Conservation (phyloP, 352 stramenopile species). For the Pythium brachiatum region DNA sequence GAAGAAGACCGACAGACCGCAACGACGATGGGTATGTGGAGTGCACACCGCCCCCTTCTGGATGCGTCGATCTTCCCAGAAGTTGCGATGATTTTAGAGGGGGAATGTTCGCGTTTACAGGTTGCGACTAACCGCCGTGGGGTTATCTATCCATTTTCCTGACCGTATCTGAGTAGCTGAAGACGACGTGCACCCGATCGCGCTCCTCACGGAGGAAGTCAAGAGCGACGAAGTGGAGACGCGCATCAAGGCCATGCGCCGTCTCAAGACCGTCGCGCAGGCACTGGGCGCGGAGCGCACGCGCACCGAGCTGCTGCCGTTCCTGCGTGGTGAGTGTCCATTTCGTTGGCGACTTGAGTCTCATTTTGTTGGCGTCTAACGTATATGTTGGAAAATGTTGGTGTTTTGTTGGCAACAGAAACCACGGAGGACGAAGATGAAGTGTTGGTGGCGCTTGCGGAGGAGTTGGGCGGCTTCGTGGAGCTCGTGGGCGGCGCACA, state of each 20-base stretch:
- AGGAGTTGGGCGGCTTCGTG: slow-evolving; percentile 90
- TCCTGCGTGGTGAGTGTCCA: slow-evolving; percentile 62
- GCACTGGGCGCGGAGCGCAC: slow-evolving; percentile 86
- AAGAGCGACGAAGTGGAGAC: slow-evolving; percentile 91
- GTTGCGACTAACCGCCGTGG: too few species aligned
- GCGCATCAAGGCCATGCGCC: slow-evolving; percentile 93
- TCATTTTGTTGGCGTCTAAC: background rate
- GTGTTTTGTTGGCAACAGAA: slow-evolving; percentile 29
- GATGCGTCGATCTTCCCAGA: background rate
- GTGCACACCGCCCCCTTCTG: background rate
- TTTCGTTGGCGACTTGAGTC: background rate
- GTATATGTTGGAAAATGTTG: slow-evolving; percentile 2
- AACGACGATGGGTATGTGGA: slow-evolving; percentile 17
- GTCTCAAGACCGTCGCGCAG: slow-evolving; percentile 89
- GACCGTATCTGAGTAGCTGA: slow-evolving; percentile 38
- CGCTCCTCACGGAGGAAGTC: slow-evolving; percentile 91
- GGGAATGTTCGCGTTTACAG: background rate
- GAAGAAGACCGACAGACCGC: background rate
- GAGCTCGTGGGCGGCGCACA: slow-evolving; percentile 78
- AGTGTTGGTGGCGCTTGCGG: slow-evolving; percentile 89
- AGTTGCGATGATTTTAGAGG: background rate
- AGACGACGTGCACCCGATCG: slow-evolving; percentile 85
- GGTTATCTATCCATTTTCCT: too few species aligned
- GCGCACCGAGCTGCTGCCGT: slow-evolving; percentile 84
- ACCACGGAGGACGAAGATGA: slow-evolving; percentile 93